These are phyloP conservation scores for Carex arenaria DNA, from an alignment of 202 grass and related monocot species.

Conservation along the genomic window DNA sequence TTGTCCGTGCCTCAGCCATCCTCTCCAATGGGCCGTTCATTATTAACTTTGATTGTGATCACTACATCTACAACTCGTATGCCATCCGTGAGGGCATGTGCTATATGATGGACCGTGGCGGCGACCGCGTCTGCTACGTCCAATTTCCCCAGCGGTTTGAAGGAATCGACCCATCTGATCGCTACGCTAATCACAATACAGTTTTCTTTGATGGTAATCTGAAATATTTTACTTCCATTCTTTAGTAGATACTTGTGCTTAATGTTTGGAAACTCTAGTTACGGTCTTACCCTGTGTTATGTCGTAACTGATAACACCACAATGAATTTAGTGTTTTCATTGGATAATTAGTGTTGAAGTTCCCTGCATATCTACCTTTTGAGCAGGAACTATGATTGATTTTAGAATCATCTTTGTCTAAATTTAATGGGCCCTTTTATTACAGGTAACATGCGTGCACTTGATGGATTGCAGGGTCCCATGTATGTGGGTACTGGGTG, in stretches of 20 bases:
- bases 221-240: neutral
- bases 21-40: constrained; percentile 64
- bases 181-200: constrained; percentile 97
- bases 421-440: neutral
- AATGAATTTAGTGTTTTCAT: neutral
- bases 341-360: neutral
- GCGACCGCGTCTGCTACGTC: constrained; percentile 87
- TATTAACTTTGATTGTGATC: constrained; percentile 72
- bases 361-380: neutral
- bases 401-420: neutral
- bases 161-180: constrained; percentile 95
- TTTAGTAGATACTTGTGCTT: neutral
- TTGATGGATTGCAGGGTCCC: constrained; percentile 85
- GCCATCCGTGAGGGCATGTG: constrained; percentile 94
- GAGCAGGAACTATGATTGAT: neutral
- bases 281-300: too few relatives aligned
- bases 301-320: neutral
- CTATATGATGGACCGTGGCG: constrained; percentile 93
- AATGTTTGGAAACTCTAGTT: neutral
- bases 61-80: constrained; percentile 81
- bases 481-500: constrained; percentile 82
- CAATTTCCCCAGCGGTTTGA: constrained; percentile 94
- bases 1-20: constrained; percentile 55
- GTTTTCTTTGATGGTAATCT: constrained; percentile 84
- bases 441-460: constrained; percentile 76